A percentile compares a stretch with the other conserved stretches of the same genome.
phyloP scores from a whole-genome alignment of 768 basidiomycete genomes.

The Trametes sanguinea region DNA sequence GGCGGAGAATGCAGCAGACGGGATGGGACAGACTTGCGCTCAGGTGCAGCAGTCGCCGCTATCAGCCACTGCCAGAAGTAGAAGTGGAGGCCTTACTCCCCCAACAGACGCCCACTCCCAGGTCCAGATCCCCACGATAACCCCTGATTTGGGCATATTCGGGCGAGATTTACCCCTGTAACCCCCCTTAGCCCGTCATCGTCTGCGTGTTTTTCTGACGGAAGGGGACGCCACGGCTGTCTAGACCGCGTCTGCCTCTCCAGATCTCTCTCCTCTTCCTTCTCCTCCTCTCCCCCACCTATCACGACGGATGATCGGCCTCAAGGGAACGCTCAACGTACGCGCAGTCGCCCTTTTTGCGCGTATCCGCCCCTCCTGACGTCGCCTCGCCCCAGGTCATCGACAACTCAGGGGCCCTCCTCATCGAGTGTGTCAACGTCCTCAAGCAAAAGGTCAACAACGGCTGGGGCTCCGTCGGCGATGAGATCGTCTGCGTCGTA shows the following conservation, averaged over 20 bases:
- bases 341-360: conserved; percentile 33
- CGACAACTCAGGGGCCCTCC: conserved; percentile 94
- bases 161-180: not conserved
- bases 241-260: not conserved
- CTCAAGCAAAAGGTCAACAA: conserved; percentile 95
- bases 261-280: not conserved
- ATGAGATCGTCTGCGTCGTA: conserved; percentile 95
- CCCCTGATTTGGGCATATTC: conserved; percentile 5
- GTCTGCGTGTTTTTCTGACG: not conserved
- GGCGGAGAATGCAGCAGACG: conserved; percentile 2
- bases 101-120: not conserved
- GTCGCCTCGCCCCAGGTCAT: conserved; percentile 62
- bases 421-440: conserved; percentile 96
- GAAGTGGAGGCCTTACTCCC: too few species aligned
- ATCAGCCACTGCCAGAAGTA: too few species aligned
- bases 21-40: not conserved
- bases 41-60: too few species aligned
- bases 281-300: not conserved
- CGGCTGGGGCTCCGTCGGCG: conserved; percentile 90
- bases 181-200: not conserved
- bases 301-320: conserved; percentile 76
- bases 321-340: conserved; percentile 90
- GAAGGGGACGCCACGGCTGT: not conserved
- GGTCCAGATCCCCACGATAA: not conserved
- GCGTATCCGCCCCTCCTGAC: not conserved